phyloP scores from a whole-genome alignment of 208 protist genomes.

The Naegleria gruberi region DNA sequence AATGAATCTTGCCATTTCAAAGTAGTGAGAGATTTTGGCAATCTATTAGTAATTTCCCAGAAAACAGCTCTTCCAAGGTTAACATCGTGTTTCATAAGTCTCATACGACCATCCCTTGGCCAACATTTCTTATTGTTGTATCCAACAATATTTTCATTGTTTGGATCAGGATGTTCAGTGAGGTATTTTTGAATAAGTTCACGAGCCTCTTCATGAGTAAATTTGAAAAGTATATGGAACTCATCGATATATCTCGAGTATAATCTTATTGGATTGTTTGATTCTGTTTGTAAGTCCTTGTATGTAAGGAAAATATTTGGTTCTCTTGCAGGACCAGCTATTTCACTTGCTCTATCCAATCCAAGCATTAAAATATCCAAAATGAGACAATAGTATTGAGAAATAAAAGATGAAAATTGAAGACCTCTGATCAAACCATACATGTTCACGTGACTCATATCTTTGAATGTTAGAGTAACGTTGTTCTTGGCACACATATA shows the following conservation, averaged over 20 bases:
- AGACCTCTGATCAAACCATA: slow-evolving; percentile 98
- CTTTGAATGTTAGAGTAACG: slow-evolving; percentile 98
- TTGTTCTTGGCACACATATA: slow-evolving; percentile 99
- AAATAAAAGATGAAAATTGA: slow-evolving; percentile 99
- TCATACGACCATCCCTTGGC: slow-evolving; percentile 98
- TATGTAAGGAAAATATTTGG: slow-evolving; percentile 98
- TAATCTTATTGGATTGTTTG: slow-evolving; percentile 93
- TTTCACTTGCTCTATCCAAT: slow-evolving; percentile 91
- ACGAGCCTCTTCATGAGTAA: slow-evolving; percentile 92
- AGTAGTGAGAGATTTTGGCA: slow-evolving; percentile 92
- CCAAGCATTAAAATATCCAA: slow-evolving; percentile 98
- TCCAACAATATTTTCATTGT: slow-evolving; percentile 98
- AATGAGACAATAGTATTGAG: slow-evolving; percentile 99
- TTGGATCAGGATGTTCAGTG: slow-evolving; percentile 98
- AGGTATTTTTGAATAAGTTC: slow-evolving; percentile 95
- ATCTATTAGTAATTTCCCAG: slow-evolving; percentile 97
- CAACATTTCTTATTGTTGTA: slow-evolving; percentile 99
- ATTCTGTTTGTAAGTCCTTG: slow-evolving; percentile 81
- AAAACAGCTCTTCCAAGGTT: slow-evolving; percentile 99
- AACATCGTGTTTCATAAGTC: slow-evolving; percentile 99
- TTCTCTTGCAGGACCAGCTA: slow-evolving; percentile 88
- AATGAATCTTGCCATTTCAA: slow-evolving; percentile 95
- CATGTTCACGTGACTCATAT: slow-evolving; percentile 99
- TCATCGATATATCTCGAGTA: slow-evolving; percentile 97
- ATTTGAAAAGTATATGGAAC: slow-evolving; percentile 94